Evolutionary conservation across 164 flowering plant species (phyloP).

Genomic region (Taxillus chinensis): DNA sequence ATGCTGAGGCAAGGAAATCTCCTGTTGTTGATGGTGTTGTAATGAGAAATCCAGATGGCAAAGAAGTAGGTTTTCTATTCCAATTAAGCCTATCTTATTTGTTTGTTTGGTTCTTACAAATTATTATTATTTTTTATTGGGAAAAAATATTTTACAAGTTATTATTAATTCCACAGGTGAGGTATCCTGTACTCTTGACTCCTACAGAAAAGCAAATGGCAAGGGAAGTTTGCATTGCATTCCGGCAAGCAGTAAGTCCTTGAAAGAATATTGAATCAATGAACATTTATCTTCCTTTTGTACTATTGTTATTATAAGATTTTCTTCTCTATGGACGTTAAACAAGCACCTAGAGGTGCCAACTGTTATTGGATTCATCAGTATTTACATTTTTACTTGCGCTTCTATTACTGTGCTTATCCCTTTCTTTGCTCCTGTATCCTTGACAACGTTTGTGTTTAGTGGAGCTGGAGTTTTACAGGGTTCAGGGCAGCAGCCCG

Average conservation of each 20-base stretch:
- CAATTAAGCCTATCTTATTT: background rate
- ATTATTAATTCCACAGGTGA: conserved; percentile 39
- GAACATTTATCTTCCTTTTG: background rate
- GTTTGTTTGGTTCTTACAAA: too few relatives aligned
- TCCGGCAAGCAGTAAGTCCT: conserved; percentile 43
- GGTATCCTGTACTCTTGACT: conserved; percentile 93
- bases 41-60: conserved; percentile 97
- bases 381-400: too few relatives aligned
- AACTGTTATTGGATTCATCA: too few relatives aligned
- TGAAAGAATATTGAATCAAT: background rate
- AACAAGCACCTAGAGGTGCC: too few relatives aligned
- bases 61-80: conserved; percentile 59
- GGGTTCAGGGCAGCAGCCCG: too few relatives aligned
- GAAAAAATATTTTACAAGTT: background rate
- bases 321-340: background rate
- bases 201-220: conserved; percentile 99
- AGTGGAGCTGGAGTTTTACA: too few relatives aligned
- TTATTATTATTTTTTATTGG: too few relatives aligned
- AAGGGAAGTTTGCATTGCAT: conserved; percentile 92
- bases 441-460: too few relatives aligned
- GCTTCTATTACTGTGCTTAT: too few relatives aligned
- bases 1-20: conserved; percentile 98
- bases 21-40: conserved; percentile 99
- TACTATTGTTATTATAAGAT: background rate
- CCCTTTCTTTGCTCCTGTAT: too few relatives aligned